Percentiles rank a stretch among this genome's conserved stretches.
phyloP scores from a whole-genome alignment of 73 alveolate genomes.

The Tetrahymena borealis region DNA sequence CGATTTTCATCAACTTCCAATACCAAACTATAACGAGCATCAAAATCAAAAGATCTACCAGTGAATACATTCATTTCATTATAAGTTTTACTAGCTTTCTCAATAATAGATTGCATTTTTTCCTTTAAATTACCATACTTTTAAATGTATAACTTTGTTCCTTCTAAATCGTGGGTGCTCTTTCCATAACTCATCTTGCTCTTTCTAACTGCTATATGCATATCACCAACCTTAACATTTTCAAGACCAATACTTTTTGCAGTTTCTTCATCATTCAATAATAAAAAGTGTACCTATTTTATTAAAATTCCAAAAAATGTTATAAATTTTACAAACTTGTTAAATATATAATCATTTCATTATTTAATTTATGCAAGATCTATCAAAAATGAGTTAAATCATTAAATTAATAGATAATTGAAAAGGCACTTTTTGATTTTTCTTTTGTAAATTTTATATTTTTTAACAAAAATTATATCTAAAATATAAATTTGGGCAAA shows the following conservation, averaged over 20 bases:
- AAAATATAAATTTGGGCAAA: too few species aligned
- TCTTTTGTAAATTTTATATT: too few species aligned
- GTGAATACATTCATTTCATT: conserved; percentile 24
- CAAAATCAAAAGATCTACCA: conserved; percentile 12
- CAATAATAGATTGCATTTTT: conserved; percentile 6
- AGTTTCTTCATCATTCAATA: conserved; percentile 8
- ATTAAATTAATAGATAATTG: too few species aligned
- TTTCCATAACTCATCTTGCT: not conserved
- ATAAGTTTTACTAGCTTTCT: not conserved
- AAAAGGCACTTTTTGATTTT: too few species aligned
- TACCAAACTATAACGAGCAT: not conserved
- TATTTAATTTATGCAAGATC: too few species aligned
- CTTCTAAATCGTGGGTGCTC: not conserved
- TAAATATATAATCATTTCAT: too few species aligned
- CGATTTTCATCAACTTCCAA: conserved; percentile 26
- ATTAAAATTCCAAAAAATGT: too few species aligned
- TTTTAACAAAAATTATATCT: too few species aligned
- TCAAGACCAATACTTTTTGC: conserved; percentile 8
- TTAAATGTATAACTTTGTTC: not conserved
- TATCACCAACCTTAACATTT: not conserved
- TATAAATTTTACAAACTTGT: too few species aligned
- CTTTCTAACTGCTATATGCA: not conserved
- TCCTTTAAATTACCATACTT: conserved; percentile 11
- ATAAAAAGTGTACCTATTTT: not conserved
- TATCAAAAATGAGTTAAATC: too few species aligned